Conservation (phyloP, 2,329 filamentous ascomycete species). For the Phialophora verrucosa region DNA sequence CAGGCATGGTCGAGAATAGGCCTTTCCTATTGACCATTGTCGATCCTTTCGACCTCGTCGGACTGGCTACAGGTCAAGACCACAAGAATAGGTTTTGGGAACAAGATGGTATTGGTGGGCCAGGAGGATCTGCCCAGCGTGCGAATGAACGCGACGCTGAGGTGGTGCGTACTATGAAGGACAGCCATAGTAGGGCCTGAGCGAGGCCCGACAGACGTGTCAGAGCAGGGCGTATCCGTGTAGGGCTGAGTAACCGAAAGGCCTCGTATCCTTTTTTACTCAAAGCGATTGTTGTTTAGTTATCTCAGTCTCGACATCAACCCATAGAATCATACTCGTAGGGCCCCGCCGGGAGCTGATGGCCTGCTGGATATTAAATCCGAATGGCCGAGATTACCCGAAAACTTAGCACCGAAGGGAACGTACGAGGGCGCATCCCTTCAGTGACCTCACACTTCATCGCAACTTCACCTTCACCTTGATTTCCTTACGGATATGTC, state of each 20-base stretch:
- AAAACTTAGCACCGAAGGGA: neutral
- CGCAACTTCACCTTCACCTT: neutral
- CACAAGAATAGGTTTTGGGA: constrained; percentile 52
- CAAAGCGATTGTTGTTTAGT: neutral
- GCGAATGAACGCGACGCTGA: constrained; percentile 1
- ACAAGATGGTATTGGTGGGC: constrained; percentile 38
- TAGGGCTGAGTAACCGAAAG: neutral
- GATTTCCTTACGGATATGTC: neutral
- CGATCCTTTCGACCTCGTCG: constrained; percentile 52
- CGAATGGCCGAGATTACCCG: neutral
- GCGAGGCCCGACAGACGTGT: neutral
- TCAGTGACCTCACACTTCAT: neutral
- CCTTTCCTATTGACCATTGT: constrained; percentile 52
- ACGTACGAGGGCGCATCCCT: neutral
- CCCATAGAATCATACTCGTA: neutral
- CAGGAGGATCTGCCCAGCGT: constrained; percentile 1
- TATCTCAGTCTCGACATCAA: neutral
- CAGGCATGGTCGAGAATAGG: constrained; percentile 56
- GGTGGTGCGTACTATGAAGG: neutral
- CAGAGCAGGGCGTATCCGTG: neutral
- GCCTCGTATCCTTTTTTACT: neutral
- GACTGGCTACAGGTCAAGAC: constrained; percentile 45
- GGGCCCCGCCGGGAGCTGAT: too few relatives aligned
- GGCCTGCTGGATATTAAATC: neutral
- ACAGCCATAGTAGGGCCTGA: neutral